Percentiles rank a stretch among this genome's conserved stretches.
Evolutionary conservation across 768 basidiomycete genomes (phyloP).

Genomic region (Mycena leptocephala): DNA sequence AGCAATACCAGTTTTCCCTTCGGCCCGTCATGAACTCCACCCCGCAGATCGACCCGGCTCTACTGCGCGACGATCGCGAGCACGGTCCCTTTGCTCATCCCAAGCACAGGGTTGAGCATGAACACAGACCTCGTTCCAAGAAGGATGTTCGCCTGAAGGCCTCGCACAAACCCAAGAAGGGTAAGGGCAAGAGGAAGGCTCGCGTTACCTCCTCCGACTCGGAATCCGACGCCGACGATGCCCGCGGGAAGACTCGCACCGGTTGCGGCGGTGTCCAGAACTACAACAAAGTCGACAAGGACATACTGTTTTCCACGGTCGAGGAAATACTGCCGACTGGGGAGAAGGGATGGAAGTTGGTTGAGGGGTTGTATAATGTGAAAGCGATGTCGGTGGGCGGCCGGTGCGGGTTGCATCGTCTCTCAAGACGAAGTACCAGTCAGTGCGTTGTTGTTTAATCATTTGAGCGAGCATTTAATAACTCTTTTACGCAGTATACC

Average conservation of each 20-base stretch:
- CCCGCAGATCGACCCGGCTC: neutral
- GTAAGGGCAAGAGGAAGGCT: neutral
- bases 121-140: neutral
- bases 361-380: neutral
- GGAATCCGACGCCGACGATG: neutral
- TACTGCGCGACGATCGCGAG: neutral
- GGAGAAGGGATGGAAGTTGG: neutral
- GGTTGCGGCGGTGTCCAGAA: neutral
- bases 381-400: neutral
- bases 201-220: neutral
- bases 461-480: neutral
- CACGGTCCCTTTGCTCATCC: neutral
- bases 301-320: neutral
- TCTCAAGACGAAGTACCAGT: neutral
- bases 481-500: neutral
- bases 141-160: neutral
- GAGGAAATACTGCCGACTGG: neutral
- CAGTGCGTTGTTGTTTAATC: neutral
- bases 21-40: neutral
- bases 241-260: neutral
- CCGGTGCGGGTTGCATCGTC: neutral
- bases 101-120: neutral
- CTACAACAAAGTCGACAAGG: neutral
- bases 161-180: neutral
- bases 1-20: neutral